Percentiles rank a stretch among this genome's conserved stretches.
phyloP scores from a whole-genome alignment of 192 early-diverging fungal genomes.

The Spizellomyces sp. region DNA sequence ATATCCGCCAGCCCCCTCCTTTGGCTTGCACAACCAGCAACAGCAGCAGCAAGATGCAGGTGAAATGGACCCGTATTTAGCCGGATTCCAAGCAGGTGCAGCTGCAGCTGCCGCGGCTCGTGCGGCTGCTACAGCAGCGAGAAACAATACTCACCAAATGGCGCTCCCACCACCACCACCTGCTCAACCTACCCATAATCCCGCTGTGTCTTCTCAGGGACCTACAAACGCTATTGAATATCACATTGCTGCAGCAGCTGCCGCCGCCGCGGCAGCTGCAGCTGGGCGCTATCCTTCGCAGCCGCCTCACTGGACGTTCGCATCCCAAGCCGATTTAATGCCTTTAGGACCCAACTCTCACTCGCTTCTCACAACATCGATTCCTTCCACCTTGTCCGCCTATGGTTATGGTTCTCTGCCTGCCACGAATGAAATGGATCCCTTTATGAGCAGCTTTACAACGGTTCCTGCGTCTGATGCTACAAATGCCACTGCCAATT shows the following conservation, averaged over 20 bases:
- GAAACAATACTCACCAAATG: not conserved
- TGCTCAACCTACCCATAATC: not conserved
- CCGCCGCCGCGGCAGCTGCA: constrained; percentile 13
- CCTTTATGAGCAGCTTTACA: constrained; percentile 19
- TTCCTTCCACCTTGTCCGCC: not conserved
- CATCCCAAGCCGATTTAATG: not conserved
- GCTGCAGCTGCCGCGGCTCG: constrained; percentile 19
- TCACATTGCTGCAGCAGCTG: constrained; percentile 16
- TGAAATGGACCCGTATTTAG: constrained; percentile 28
- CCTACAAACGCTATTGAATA: constrained; percentile 16
- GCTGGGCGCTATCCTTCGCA: constrained; percentile 4
- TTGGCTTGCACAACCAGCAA: constrained; percentile 1
- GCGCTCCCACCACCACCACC: not conserved
- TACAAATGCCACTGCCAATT: not conserved
- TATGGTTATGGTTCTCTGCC: constrained; percentile 1
- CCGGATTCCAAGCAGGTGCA: constrained; percentile 30
- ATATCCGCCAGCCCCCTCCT: not conserved
- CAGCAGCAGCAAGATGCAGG: not conserved
- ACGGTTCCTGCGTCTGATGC: constrained; percentile 6
- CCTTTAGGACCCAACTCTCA: not conserved
- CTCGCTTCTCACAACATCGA: not conserved
- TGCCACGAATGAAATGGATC: not conserved
- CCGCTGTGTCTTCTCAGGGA: no score
- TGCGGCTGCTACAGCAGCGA: constrained; percentile 6
- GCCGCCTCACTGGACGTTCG: not conserved